Evolutionary conservation across 768 basidiomycete genomes (phyloP), one percentile per base, ranked within the genome.

Genomic region (Krasilnikovozyma curviuscula): DNA sequence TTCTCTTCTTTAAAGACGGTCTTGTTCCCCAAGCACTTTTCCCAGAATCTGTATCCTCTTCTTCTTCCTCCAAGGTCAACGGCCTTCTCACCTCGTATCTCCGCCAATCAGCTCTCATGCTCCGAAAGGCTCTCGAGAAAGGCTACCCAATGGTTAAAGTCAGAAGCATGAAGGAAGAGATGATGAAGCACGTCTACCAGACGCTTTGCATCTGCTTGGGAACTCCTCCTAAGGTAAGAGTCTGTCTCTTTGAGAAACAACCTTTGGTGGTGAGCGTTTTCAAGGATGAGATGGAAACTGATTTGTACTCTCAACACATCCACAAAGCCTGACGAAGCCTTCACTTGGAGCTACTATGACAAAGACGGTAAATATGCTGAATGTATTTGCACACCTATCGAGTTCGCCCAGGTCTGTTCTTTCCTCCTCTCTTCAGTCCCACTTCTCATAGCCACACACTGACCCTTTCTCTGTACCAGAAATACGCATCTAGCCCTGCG

Each of bases 321-420:
- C 6, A 88, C 83, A 8, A 71, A 66, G 53, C 76, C 83, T 0
- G 69, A 74, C 56, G 73, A 73, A 48, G 41, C 49, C 43, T 81
- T 95, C 60, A 71, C 73, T 16, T 97, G 81, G 83, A 86, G 93
- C 58, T 93, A 85, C 63, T 78, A 82, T 51, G 80, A 81, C 61
- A 72, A 75, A 50, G 76, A 82, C 48, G 80, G 76, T 51, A 85
- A 82, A 66, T 69, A 73, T 23, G 71, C 72, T 27, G 70, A 69
- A 44, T 84, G 86, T 78, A 75, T 75, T 46, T 79, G 84, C 28
- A 88, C 81, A 1, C 78, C 91, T 2, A 58, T 71, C 40, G 79
- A 88, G 50, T 91, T 83, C 64, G 82, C 79, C 66, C 72, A 73
- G 8, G 37, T 18, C 44, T 46, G 34, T 12, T 30, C 8, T 25